Conservation (phyloP, 306 rosid species). For the Dicorynia guianensis region DNA sequence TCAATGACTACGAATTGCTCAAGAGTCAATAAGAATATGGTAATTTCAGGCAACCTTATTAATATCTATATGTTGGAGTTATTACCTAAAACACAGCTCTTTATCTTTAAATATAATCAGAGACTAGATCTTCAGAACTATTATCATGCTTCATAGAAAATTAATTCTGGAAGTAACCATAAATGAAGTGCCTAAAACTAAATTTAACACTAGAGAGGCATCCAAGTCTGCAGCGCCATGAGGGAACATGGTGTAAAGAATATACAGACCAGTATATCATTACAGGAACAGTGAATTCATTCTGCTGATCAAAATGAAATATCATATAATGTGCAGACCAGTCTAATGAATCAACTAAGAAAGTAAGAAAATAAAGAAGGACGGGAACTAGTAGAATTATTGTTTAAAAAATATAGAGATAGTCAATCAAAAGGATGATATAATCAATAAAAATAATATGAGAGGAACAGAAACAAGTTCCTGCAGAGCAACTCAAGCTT, state of each 20-base stretch:
- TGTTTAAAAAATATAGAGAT: no score
- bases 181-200: background rate
- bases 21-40: constrained; percentile 5
- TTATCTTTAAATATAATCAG: background rate
- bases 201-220: background rate
- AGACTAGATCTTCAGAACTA: background rate
- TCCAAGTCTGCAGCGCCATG: background rate
- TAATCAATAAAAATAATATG: background rate
- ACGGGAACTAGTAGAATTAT: no score
- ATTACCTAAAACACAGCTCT: background rate
- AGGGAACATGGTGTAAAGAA: background rate
- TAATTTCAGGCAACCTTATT: background rate
- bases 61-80: constrained; percentile 1
- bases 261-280: background rate
- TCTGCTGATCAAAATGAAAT: background rate
- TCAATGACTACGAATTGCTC: background rate
- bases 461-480: background rate
- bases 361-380: constrained; percentile 3
- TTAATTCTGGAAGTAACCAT: background rate
- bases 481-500: background rate
- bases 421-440: background rate
- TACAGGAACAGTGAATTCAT: background rate
- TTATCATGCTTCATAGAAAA: constrained; percentile 23
- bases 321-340: background rate
- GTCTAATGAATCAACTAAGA: background rate